Conservation (phyloP, 306 rosid species). For the Pyrus pyrifolia region DNA sequence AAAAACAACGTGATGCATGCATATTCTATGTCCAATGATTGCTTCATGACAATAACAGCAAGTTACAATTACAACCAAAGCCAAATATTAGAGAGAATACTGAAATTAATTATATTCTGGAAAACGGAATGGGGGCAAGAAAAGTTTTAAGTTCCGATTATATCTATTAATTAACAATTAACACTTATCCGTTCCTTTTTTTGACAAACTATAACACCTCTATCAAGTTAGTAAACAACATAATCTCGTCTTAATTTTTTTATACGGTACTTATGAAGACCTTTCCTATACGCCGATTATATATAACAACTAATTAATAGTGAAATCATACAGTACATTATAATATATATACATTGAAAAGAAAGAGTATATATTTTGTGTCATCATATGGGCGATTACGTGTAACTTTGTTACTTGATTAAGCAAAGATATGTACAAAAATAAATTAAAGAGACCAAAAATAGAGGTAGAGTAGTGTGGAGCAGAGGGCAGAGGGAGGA, state of each 20-base stretch:
- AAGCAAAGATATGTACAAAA: background rate
- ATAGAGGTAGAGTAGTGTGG: conserved; percentile 17
- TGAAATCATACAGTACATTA: no score
- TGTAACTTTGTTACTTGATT: background rate
- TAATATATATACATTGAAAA: no score
- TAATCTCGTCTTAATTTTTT: background rate
- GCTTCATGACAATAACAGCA: conserved; percentile 11
- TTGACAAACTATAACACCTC: background rate
- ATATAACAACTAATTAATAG: no score
- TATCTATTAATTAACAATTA: background rate
- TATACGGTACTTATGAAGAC: background rate
- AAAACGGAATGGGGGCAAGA: background rate
- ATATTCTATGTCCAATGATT: conserved; percentile 11
- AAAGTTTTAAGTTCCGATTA: background rate
- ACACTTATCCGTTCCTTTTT: background rate
- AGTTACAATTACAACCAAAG: conserved; percentile 5
- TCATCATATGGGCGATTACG: background rate
- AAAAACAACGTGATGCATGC: conserved; percentile 2
- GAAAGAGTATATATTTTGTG: no score
- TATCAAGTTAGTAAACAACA: background rate
- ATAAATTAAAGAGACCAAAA: conserved; percentile 7
- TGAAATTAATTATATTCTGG: background rate
- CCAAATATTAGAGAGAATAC: background rate
- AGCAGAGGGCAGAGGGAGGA: conserved; percentile 30
- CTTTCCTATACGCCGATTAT: background rate